A percentile compares a stretch with the other conserved stretches of the same genome.
These are phyloP conservation scores for Fusarium euwallaceae DNA, from an alignment of 2,329 filamentous ascomycete genomes.

Conservation along the genomic window DNA sequence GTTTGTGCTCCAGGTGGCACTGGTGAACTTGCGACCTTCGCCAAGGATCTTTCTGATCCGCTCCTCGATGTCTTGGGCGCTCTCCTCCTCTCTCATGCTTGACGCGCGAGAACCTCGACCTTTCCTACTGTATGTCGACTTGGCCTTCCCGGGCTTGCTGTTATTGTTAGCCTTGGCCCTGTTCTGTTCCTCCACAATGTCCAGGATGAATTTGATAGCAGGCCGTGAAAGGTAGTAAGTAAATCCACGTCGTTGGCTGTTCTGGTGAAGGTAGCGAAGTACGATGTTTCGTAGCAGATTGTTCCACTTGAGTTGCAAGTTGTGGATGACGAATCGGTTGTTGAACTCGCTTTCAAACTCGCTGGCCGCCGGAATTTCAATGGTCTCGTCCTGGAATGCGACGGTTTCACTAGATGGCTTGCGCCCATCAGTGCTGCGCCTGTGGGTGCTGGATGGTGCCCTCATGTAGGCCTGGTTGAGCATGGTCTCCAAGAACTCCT, in stretches of 20 bases:
- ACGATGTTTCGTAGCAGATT: conserved; percentile 96
- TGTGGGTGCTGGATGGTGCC: conserved; percentile 48
- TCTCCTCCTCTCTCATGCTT: conserved; percentile 67
- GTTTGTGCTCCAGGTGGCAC: conserved; percentile 49
- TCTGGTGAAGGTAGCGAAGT: conserved; percentile 96
- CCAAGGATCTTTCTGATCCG: conserved; percentile 87
- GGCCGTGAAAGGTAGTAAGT: conserved; percentile 97
- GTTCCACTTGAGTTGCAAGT: conserved; percentile 98
- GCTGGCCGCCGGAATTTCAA: conserved; percentile 77
- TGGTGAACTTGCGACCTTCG: conserved; percentile 85
- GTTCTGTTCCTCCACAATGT: conserved; percentile 95
- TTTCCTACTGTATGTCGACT: conserved; percentile 46
- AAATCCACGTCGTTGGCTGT: conserved; percentile 94
- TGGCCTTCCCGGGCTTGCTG: conserved; percentile 47
- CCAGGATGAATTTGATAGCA: conserved; percentile 97
- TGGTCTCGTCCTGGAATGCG: conserved; percentile 68
- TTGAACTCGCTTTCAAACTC: conserved; percentile 96
- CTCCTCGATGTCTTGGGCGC: conserved; percentile 78
- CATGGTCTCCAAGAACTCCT: conserved; percentile 70
- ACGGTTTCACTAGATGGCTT: conserved; percentile 56
- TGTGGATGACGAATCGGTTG: conserved; percentile 98
- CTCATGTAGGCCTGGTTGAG: conserved; percentile 62
- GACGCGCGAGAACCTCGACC: conserved; percentile 54
- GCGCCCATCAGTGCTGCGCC: conserved; percentile 42
- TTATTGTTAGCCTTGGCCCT: conserved; percentile 69